A percentile compares a stretch with the other conserved stretches of the same genome.
Conservation (phyloP, 2,329 filamentous ascomycete species). For the Fusarium torreyae region DNA sequence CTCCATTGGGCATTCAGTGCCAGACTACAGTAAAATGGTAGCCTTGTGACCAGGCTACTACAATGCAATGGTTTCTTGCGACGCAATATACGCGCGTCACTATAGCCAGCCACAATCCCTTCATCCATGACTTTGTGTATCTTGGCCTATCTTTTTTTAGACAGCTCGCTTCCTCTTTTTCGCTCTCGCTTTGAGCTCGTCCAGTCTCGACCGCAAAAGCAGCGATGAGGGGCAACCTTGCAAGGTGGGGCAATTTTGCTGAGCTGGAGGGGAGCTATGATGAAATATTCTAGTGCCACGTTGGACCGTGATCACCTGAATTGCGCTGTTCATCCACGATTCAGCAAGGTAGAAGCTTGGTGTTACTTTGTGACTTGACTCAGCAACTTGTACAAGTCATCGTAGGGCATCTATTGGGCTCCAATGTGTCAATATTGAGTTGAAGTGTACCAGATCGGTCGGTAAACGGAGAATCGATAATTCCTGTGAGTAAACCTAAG, state of each 20-base stretch:
- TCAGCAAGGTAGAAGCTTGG: not conserved
- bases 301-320: constrained; percentile 31
- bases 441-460: constrained; percentile 8
- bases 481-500: constrained; percentile 20
- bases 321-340: constrained; percentile 10
- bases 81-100: constrained; percentile 42
- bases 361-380: not conserved
- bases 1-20: constrained; percentile 32
- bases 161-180: constrained; percentile 12
- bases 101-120: constrained; percentile 18
- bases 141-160: constrained; percentile 3
- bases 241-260: constrained; percentile 66
- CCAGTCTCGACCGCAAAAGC: constrained; percentile 58
- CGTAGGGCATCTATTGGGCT: constrained; percentile 12
- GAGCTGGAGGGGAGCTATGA: constrained; percentile 49
- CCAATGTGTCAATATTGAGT: constrained; percentile 19
- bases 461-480: constrained; percentile 38
- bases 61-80: constrained; percentile 37
- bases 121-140: constrained; percentile 7
- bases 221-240: constrained; percentile 74
- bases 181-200: constrained; percentile 32
- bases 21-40: constrained; percentile 30
- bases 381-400: constrained; percentile 7
- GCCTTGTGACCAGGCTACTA: constrained; percentile 40
- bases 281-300: constrained; percentile 49